Evolutionary conservation across 169 alveolate species (phyloP).

Genomic region (Ichthyophthirius multifiliis): DNA sequence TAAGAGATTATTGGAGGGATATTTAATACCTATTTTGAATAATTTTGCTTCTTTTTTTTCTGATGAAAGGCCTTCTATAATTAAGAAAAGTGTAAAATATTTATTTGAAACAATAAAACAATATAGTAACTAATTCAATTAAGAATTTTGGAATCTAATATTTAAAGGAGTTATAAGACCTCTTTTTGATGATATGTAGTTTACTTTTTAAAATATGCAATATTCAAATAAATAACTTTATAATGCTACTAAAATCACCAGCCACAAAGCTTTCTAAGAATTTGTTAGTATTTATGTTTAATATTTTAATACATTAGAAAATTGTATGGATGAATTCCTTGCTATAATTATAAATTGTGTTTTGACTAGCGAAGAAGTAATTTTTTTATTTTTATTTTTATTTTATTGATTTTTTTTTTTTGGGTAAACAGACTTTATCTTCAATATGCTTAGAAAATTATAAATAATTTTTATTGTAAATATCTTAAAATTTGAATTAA

Average conservation of each 20-base stretch:
- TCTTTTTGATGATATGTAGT: slow-evolving; percentile 37
- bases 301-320: slow-evolving; percentile 5
- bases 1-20: not conserved
- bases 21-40: slow-evolving; percentile 29
- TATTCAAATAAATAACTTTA: not conserved
- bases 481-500: not conserved
- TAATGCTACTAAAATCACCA: not conserved
- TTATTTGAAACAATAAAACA: slow-evolving; percentile 10
- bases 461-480: not conserved
- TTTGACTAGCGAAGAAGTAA: not conserved
- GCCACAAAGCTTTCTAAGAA: slow-evolving; percentile 9
- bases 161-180: slow-evolving; percentile 41
- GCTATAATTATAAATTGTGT: not conserved
- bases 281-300: not conserved
- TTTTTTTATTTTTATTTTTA: not conserved
- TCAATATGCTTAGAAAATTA: not conserved
- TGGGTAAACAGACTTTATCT: not conserved
- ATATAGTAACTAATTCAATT: not conserved
- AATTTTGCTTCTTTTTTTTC: slow-evolving; percentile 21
- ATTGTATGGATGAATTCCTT: slow-evolving; percentile 20
- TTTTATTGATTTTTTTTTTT: not conserved
- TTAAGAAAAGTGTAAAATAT: not conserved
- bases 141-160: slow-evolving; percentile 39
- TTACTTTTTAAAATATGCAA: not conserved
- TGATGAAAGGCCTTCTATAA: slow-evolving; percentile 15